Evolutionary conservation across 208 protist species (phyloP), one percentile per base, ranked within the genome.

Genomic region (Crithidia brevicula): DNA sequence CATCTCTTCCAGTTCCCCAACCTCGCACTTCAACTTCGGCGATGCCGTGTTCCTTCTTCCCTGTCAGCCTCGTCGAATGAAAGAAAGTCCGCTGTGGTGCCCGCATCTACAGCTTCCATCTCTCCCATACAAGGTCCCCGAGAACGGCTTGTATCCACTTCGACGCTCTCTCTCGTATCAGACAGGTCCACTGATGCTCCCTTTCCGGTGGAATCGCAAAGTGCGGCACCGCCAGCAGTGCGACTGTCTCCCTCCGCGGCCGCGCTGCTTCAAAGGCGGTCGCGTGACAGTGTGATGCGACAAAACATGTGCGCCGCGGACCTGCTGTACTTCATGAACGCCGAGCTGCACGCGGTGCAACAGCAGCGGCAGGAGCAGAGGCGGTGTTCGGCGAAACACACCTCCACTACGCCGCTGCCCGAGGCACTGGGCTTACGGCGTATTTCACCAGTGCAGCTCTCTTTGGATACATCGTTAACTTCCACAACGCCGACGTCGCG

Each of bases 311-410:
- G 62, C 22, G 70, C 62, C n/a, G 31, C 61, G 3, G 70, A 76
- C 28, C 30, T 76, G 27, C 46, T 66, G 13, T 76, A 76, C 31
- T 76, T 76, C 25, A 66, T 76, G 61, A 27, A 46, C 18, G 56
- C 70, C 3, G 70, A 76, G 56, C 9, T 13, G 27, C 40, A 38
- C 30, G 53, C 56, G 20, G 28, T 36, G 4, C 69, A 40, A 15
- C 50, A 59, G 56, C 56, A 36, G 22, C 36, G 40, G 20, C 57
- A 20, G 28, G 33, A 52, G 16, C 57, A 7, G 31, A 7, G 9
- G 0, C 18, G 53, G 34, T 30, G 6, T 7, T 52, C 46, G 20
- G 25, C 46, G 42, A 47, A 47, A n/a, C 2, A 16, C 23, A 36
- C 2, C 28, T 15, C 15, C 3, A 20, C 2, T 25, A 23, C 23